A percentile compares a stretch with the other conserved stretches of the same genome.
These are phyloP conservation scores for Skeletonema menzelii DNA, from an alignment of 108 stramenopile species.

Conservation along the genomic window DNA sequence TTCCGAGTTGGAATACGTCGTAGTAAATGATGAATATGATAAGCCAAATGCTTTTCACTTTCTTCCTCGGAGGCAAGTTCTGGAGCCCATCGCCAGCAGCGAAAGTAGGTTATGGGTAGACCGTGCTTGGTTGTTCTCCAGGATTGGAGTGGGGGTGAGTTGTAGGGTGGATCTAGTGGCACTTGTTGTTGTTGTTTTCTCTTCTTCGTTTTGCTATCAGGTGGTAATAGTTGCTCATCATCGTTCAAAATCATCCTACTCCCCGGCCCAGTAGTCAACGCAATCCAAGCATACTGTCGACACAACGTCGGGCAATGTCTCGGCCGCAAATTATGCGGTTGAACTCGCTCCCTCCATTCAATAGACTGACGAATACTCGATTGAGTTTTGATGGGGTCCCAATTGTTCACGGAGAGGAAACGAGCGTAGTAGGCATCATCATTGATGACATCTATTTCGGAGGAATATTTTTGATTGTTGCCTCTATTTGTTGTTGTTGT, in stretches of 20 bases:
- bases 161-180: slow-evolving; percentile 3
- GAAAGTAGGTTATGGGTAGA: slow-evolving; percentile 3
- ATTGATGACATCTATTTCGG: not conserved
- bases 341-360: not conserved
- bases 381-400: not conserved
- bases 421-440: slow-evolving; percentile 5
- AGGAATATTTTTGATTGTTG: not conserved
- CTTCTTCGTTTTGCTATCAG: not conserved
- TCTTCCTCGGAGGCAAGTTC: not conserved
- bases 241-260: not conserved
- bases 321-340: not conserved
- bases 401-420: not conserved
- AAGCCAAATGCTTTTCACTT: slow-evolving; percentile 4
- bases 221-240: not conserved
- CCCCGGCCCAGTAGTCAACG: not conserved
- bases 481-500: not conserved
- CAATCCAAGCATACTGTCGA: slow-evolving; percentile 7
- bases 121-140: slow-evolving; percentile 6
- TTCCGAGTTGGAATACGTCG: not conserved
- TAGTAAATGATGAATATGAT: slow-evolving; percentile 4
- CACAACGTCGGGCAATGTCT: slow-evolving; percentile 1
- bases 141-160: not conserved
- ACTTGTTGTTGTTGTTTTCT: not conserved
- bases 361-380: not conserved
- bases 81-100: not conserved